A percentile compares a stretch with the other conserved stretches of the same genome.
Evolutionary conservation across 2,329 filamentous ascomycete genomes (phyloP).

Genomic region (Diplocarpon rosae): DNA sequence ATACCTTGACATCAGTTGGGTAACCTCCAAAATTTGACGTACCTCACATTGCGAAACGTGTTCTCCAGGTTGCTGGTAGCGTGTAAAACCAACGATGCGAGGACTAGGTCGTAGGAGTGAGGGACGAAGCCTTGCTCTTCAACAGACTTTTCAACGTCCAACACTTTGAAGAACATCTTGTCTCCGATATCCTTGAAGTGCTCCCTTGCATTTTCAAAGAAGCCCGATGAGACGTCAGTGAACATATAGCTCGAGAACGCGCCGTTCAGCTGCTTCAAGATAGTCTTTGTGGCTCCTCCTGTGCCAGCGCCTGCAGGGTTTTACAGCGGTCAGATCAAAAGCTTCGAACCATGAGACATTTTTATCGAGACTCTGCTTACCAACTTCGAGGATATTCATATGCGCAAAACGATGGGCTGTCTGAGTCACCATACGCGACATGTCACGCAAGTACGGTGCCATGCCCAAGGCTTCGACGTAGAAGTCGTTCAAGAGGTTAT

Average conservation of each 20-base stretch:
- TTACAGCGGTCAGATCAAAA: no score
- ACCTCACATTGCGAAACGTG: no score
- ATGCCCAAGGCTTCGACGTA: no score
- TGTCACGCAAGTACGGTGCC: not conserved
- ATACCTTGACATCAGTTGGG: no score
- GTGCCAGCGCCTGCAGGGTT: slow-evolving; percentile 18
- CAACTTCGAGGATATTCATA: no score
- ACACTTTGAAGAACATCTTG: slow-evolving; percentile 27
- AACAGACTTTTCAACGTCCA: slow-evolving; percentile 27
- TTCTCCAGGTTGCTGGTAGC: slow-evolving; percentile 25
- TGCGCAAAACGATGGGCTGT: slow-evolving; percentile 21
- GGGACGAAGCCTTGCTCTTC: slow-evolving; percentile 26
- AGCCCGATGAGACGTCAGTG: slow-evolving; percentile 34
- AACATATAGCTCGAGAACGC: slow-evolving; percentile 31
- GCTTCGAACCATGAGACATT: slow-evolving; percentile 29
- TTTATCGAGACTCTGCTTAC: no score
- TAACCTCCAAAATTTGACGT: no score
- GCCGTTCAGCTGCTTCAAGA: slow-evolving; percentile 27
- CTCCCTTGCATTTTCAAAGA: slow-evolving; percentile 30
- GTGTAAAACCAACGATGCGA: slow-evolving; percentile 31
- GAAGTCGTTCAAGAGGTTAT: slow-evolving; percentile 6
- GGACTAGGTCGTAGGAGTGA: slow-evolving; percentile 29
- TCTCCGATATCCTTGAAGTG: slow-evolving; percentile 17
- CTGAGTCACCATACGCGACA: slow-evolving; percentile 1
- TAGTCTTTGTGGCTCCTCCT: slow-evolving; percentile 7